Evolutionary conservation across 2,329 filamentous ascomycete species (phyloP), one percentile per base, ranked within the genome.

Genomic region (Nemania sp.): DNA sequence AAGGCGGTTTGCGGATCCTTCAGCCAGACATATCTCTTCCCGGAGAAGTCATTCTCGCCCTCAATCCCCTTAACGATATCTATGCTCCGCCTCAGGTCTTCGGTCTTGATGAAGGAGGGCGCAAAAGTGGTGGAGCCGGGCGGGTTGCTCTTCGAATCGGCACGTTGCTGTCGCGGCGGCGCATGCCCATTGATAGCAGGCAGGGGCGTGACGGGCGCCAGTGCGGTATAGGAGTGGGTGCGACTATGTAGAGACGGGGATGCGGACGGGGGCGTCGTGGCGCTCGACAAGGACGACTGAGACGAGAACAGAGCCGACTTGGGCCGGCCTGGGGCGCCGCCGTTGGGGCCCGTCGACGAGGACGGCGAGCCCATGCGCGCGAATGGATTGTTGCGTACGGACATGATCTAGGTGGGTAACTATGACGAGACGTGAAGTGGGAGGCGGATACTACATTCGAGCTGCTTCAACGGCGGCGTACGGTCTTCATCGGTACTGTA

Each of bases 11-110:
- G 85, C 1, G 91, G 83, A 77, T 99, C 93, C 76, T 90, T 91
- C 73, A 99, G 81, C 96, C 95, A 99, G 66, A 99, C 93, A 80
- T 98, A 99, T 80, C 95, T 87, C 79, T 96, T 98, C 59, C 95
- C 96, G 0, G 95, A 99, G 76, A 99, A 98, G 81, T 99, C 95
- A 75, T 97, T 98, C 73, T 97, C 94, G 65, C 95, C 95, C 77
- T 99, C 96, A 61, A 97, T 92, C 17, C 91, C 90, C 51, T 81
- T 81, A 15, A 89, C 83, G 11, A 79, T 72, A 65, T 87, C 86
- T 53, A 81, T 75, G 35, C 76, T 79, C 37, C 80, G 77, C 67
- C 87, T 83, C 75, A 90, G 80, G 66, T 93, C 91, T 66, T 96
- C 92, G 0, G 88, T 86, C 75, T 94, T 95, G 78, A 99, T 98